These are phyloP conservation scores for Leccinum pellstonianum DNA, from an alignment of 768 basidiomycete species.

Conservation along the genomic window DNA sequence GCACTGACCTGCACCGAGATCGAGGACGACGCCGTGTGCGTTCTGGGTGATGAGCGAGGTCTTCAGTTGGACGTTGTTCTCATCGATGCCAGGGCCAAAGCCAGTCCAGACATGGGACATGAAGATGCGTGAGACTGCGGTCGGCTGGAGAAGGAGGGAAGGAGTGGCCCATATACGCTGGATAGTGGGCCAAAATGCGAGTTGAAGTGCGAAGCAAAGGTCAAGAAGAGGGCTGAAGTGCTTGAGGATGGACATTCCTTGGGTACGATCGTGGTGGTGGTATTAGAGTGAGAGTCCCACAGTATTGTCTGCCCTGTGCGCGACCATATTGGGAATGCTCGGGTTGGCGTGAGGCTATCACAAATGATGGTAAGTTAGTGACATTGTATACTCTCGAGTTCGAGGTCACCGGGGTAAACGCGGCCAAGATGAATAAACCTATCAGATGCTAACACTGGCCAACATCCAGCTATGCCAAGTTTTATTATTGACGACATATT, in stretches of 20 bases:
- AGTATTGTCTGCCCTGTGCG: too few relatives aligned
- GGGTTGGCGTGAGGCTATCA: neutral
- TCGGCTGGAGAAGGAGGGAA: constrained; percentile 44
- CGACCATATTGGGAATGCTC: neutral
- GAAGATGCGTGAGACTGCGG: constrained; percentile 49
- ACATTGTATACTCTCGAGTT: too few relatives aligned
- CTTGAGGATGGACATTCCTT: constrained; percentile 17
- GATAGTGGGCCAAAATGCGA: constrained; percentile 48
- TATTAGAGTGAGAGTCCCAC: neutral
- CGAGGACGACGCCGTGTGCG: constrained; percentile 61
- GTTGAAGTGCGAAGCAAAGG: constrained; percentile 37
- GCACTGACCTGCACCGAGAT: constrained; percentile 61
- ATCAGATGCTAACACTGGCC: too few relatives aligned
- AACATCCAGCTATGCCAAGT: neutral
- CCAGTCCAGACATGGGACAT: constrained; percentile 57
- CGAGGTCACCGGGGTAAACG: neutral
- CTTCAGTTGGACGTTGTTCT: constrained; percentile 41
- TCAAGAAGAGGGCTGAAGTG: constrained; percentile 42
- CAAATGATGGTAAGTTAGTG: neutral
- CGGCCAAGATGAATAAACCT: too few relatives aligned
- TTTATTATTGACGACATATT: too few relatives aligned
- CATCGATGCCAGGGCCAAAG: constrained; percentile 50
- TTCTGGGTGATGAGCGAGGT: constrained; percentile 48
- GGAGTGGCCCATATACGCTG: constrained; percentile 41
- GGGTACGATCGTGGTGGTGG: constrained; percentile 4